phyloP scores from a whole-genome alignment of 208 protist species.

The Strigomonas culicis region DNA sequence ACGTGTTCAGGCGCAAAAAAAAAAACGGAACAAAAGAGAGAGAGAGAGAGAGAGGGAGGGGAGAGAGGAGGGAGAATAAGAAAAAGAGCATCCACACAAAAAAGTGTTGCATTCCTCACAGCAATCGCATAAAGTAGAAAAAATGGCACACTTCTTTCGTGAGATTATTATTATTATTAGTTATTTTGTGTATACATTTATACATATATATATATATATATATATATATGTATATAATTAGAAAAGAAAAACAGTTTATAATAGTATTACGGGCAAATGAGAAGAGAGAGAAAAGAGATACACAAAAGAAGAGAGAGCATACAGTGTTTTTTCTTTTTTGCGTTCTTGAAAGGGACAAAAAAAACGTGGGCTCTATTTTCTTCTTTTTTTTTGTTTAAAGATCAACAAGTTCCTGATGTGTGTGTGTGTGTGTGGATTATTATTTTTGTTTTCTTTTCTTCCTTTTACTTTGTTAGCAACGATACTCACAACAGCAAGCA shows the following conservation, averaged over 20 bases:
- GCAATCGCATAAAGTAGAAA: too few species aligned
- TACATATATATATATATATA: slow-evolving; percentile 18
- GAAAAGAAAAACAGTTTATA: slow-evolving; percentile 9
- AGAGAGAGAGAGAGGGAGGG: slow-evolving; percentile 11
- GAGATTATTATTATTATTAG: slow-evolving; percentile 2
- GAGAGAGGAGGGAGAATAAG: neutral
- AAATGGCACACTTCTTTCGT: neutral
- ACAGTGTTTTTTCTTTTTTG: slow-evolving; percentile 8
- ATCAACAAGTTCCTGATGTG: too few species aligned
- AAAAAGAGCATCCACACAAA: slow-evolving; percentile 4
- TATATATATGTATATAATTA: slow-evolving; percentile 13
- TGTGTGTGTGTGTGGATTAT: too few species aligned
- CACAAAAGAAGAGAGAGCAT: slow-evolving; percentile 1
- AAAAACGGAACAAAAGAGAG: slow-evolving; percentile 7
- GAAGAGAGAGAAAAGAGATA: neutral
- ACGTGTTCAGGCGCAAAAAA: slow-evolving; percentile 6
- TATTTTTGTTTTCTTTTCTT: too few species aligned
- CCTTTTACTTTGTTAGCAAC: too few species aligned
- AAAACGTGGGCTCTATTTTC: too few species aligned
- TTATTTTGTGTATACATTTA: neutral
- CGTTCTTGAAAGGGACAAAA: slow-evolving; percentile 14
- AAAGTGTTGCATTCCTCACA: too few species aligned
- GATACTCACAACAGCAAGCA: too few species aligned
- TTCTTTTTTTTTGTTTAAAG: too few species aligned
- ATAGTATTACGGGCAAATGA: too few species aligned